Percentiles rank a stretch among this genome's conserved stretches.
Conservation (phyloP, 192 early-diverging fungal species). For the Gaertneriomyces sp. region DNA sequence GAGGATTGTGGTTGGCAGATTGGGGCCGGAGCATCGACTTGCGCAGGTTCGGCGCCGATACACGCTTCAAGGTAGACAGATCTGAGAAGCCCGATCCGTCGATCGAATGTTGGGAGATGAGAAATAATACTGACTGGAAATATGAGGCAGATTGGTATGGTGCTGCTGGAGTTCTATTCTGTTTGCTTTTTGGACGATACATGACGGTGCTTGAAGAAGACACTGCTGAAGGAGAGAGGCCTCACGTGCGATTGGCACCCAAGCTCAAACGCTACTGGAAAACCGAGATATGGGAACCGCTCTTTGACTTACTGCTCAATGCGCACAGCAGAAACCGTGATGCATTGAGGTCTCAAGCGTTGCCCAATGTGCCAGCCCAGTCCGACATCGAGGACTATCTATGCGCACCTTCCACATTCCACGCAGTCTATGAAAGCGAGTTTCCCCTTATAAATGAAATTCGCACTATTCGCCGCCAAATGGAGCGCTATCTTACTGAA, state of each 20-base stretch:
- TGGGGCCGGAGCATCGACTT: constrained; percentile 42
- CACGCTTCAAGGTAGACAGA: constrained; percentile 21
- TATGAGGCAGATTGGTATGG: constrained; percentile 59
- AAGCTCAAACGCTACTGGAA: constrained; percentile 44
- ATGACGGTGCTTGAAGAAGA: constrained; percentile 33
- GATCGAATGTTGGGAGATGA: constrained; percentile 50
- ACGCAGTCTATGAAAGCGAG: too few relatives aligned
- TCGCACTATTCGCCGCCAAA: too few relatives aligned
- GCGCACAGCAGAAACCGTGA: neutral
- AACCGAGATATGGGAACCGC: constrained; percentile 37
- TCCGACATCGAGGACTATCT: too few relatives aligned
- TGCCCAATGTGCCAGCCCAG: too few relatives aligned
- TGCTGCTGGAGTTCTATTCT: constrained; percentile 42
- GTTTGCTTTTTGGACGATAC: constrained; percentile 51
- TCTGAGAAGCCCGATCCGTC: constrained; percentile 12
- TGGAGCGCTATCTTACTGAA: too few relatives aligned
- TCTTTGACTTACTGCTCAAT: constrained; percentile 54
- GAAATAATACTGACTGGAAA: constrained; percentile 35
- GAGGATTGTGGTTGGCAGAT: constrained; percentile 41
- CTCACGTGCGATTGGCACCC: constrained; percentile 13
- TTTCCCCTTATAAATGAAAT: too few relatives aligned
- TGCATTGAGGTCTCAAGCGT: too few relatives aligned
- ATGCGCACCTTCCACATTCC: too few relatives aligned
- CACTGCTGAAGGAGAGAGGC: neutral
- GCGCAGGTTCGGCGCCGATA: constrained; percentile 27